These are phyloP conservation scores for Sparassis latifolia DNA, from an alignment of 1,284 basidiomycete species.

Conservation along the genomic window DNA sequence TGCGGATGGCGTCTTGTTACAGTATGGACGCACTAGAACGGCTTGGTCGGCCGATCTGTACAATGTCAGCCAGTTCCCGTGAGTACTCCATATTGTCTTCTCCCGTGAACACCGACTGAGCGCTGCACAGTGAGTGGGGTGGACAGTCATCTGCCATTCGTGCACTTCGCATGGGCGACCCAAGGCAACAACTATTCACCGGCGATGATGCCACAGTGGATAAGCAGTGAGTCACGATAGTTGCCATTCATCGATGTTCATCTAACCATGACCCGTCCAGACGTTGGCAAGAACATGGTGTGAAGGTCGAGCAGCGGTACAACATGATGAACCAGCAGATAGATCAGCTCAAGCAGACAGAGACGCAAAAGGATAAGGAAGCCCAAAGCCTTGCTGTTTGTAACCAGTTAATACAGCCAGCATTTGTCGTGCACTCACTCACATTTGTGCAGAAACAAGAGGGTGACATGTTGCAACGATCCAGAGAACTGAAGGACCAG, in stretches of 20 bases:
- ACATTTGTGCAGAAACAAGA: slow-evolving; percentile 7
- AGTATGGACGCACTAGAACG: slow-evolving; percentile 39
- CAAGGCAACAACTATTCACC: slow-evolving; percentile 45
- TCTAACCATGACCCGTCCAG: too few relatives aligned
- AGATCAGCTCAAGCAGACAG: too few relatives aligned
- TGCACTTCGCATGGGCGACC: slow-evolving; percentile 30
- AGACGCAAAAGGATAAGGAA: slow-evolving; percentile 1
- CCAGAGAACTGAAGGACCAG: too few relatives aligned
- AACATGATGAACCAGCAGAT: slow-evolving; percentile 12
- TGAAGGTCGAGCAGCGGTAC: too few relatives aligned
- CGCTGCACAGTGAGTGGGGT: slow-evolving; percentile 60
- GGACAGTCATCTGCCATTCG: slow-evolving; percentile 38
- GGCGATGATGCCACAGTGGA: slow-evolving; percentile 26
- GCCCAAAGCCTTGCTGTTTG: slow-evolving; percentile 6
- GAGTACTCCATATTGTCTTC: slow-evolving; percentile 36
- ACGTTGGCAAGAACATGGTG: slow-evolving; percentile 15
- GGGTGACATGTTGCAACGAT: slow-evolving; percentile 4
- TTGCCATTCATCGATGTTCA: too few relatives aligned
- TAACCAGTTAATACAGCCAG: not conserved
- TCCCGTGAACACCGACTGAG: too few relatives aligned
- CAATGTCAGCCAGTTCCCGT: slow-evolving; percentile 57
- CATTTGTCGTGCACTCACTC: not conserved
- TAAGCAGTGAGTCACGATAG: too few relatives aligned
- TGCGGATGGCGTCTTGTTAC: slow-evolving; percentile 48
- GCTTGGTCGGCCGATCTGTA: slow-evolving; percentile 59